Evolutionary conservation across 352 stramenopile genomes (phyloP), one percentile per base, ranked within the genome.

Genomic region (Lagenidium sp.): DNA sequence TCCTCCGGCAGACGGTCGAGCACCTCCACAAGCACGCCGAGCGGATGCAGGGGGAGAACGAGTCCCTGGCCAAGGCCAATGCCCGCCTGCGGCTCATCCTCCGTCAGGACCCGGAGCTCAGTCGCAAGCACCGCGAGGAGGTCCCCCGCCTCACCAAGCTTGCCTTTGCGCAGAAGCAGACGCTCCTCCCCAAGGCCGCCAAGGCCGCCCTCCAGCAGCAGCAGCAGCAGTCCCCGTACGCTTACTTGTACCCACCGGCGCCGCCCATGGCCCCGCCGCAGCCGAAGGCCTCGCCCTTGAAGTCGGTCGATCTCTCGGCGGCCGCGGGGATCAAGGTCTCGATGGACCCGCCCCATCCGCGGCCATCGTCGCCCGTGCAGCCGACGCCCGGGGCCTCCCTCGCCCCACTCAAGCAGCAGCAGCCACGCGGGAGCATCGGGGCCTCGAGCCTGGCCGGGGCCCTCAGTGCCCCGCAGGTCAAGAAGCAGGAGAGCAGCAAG

Each of bases 111-210:
- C 77, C 80, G 12, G 77, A 90, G 49, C 55, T 93, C 21, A 93
- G 79, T 39, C 77, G 80, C 43, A 85, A 84, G 50, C 77, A 88
- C 52, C 80, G 80, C 43, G 80, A 93, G 37, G 80, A 93, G 53
- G 80, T 93, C 29, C 77, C 80, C 16, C 72, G 75, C 6, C 52
- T 93, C 15, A 93, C 79, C 21, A 93, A 93, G 65, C 60, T 90
- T 7, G 72, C 74, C 36, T 68, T 82, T 38, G 66, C 66, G 18
- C 71, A 68, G 26, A 92, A 87, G 67, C 73, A 82, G 55, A 62
- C 60, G 35, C 54, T 57, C 37, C 45, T 69, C 1, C 62, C 68
- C 30, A 61, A 69, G n/a, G 63, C 63, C 34, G 46, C 54, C 11
- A 68, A 66, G 24, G 57, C 43, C 7, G 55, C 60, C 41, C 82